phyloP scores from a whole-genome alignment of 2,329 filamentous ascomycete species.

The Teratosphaeria pseudoeucalypti region DNA sequence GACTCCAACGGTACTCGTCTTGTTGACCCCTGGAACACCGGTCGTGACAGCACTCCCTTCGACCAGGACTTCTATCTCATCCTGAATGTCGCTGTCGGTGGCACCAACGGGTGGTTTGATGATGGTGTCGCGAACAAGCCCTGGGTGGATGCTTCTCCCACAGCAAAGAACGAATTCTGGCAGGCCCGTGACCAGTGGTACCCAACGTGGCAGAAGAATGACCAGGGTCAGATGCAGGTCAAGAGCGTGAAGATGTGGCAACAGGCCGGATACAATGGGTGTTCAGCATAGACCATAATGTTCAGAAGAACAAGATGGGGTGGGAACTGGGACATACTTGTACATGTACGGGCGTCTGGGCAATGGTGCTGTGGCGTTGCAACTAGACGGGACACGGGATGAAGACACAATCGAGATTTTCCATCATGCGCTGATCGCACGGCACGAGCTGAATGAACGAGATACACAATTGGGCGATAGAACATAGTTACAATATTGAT shows the following conservation, averaged over 20 bases:
- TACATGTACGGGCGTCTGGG: neutral
- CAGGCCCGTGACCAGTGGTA: conserved; percentile 32
- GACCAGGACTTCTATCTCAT: conserved; percentile 34
- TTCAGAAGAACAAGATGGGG: neutral
- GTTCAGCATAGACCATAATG: conserved; percentile 11
- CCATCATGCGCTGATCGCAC: neutral
- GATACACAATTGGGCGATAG: neutral
- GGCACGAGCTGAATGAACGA: neutral
- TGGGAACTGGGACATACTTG: neutral
- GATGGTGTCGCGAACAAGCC: conserved; percentile 64
- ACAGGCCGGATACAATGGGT: conserved; percentile 39
- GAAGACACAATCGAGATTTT: neutral
- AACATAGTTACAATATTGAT: neutral
- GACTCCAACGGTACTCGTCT: conserved; percentile 27
- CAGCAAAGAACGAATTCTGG: conserved; percentile 70
- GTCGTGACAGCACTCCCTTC: conserved; percentile 28
- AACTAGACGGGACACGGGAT: neutral
- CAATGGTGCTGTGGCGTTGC: neutral
- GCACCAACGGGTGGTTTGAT: conserved; percentile 60
- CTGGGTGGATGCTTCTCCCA: conserved; percentile 60
- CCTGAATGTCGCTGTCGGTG: conserved; percentile 31
- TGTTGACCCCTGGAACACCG: conserved; percentile 29
- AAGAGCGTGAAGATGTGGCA: conserved; percentile 38
- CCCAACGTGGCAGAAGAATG: conserved; percentile 27
- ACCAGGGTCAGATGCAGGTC: conserved; percentile 33